Evolutionary conservation across 2,329 filamentous ascomycete species (phyloP), one percentile per base, ranked within the genome.

Genomic region (Pochonia chlamydosporia): DNA sequence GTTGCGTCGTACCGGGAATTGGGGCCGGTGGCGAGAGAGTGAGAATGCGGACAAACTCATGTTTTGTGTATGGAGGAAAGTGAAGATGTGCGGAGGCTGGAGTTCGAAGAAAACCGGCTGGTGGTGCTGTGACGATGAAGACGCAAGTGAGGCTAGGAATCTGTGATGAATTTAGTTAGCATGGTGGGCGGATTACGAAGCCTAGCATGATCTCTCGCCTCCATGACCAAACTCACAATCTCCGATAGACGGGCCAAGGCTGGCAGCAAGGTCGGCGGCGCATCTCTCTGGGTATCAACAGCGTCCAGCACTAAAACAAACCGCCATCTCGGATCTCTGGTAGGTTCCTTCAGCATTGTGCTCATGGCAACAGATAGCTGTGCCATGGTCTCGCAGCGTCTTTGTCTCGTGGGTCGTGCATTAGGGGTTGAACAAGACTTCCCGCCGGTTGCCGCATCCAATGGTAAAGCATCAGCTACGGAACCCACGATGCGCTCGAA

Each of bases 291-390:
- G 52, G 77, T 79, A 63, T 97, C 92, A 48, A 97, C 84, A 10
- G 82, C 88, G 70, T 97, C 93, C 52, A 97, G 77, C 10, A 96
- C 87, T 49, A 97, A 67, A 8, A 92, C 82, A 56, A 96, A 90
- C 53, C 84, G 82, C 54, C 71, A 72, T 40, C 61, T 57, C 18
- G 60, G 55, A 33, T 66, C 63, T 7, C 62, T 64, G 7, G 56
- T 56, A 6, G 57, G 59, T 56, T 74, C 72, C 43, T 74, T 68
- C 40, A 91, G 65, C 65, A 89, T 70, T 59, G 74, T 78, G 51
- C 76, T 77, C 48, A 97, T 70, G 58, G 91, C 82, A 23, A 89
- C 86, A 1, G 79, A 76, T 52, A 97, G 71, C 44, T 87, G 81
- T 48, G 88, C 86, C 44, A 96, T 69, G 52, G 85, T 89, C 68